A percentile compares a stretch with the other conserved stretches of the same genome.
Conservation (phyloP, 192 early-diverging fungal genomes). For the Coemansia brasiliensis region DNA sequence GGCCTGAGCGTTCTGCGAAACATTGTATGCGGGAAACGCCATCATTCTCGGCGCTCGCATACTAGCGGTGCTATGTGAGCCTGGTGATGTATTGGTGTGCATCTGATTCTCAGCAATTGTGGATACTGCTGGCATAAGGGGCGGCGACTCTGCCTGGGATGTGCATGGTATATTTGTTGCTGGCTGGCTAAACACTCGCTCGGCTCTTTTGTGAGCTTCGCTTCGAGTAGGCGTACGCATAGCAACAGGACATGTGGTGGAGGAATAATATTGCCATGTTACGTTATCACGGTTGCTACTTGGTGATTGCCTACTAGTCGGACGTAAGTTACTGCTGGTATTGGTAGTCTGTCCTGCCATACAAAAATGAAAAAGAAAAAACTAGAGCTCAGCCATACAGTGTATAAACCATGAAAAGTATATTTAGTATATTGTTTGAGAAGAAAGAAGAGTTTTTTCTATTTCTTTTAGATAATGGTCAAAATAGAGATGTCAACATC, state of each 20-base stretch:
- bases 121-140: background rate
- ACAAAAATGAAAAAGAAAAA: background rate
- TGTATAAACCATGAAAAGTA: no score
- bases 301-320: conserved; percentile 6
- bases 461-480: background rate
- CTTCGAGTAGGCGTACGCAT: conserved; percentile 24
- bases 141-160: background rate
- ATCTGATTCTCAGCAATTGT: background rate
- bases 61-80: background rate
- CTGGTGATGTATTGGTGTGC: conserved; percentile 1
- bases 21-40: conserved; percentile 10
- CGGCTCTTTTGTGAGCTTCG: conserved; percentile 8
- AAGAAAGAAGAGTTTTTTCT: background rate
- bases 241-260: conserved; percentile 2
- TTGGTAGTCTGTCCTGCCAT: conserved; percentile 4
- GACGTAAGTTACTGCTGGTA: background rate
- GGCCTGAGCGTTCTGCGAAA: background rate
- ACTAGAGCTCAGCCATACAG: background rate
- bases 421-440: background rate
- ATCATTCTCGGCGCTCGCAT: conserved; percentile 5
- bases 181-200: background rate
- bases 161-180: background rate
- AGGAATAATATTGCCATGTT: conserved; percentile 1
- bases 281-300: background rate
- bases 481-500: conserved; percentile 6